These are phyloP conservation scores for Coprinopsis sp. DNA, from an alignment of 768 basidiomycete genomes.

Conservation along the genomic window DNA sequence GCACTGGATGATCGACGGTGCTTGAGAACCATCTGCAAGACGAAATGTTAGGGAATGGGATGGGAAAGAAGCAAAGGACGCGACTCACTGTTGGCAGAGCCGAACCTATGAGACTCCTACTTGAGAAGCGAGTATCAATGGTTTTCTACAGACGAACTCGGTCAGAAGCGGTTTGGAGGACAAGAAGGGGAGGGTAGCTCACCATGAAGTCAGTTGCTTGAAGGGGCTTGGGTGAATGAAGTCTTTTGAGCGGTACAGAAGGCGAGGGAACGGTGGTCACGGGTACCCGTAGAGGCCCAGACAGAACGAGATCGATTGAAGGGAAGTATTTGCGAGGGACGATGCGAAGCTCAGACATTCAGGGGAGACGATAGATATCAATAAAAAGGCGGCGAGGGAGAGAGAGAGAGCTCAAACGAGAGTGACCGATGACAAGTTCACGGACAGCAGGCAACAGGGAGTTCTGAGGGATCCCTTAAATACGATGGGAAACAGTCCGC, in stretches of 20 bases:
- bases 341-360: not conserved
- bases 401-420: not conserved
- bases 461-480: no score
- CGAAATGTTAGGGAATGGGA: no score
- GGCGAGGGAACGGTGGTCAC: not conserved
- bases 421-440: not conserved
- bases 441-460: not conserved
- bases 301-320: slow-evolving; percentile 3
- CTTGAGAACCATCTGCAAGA: no score
- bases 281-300: not conserved
- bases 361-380: not conserved
- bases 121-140: no score
- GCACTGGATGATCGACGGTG: no score
- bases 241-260: not conserved
- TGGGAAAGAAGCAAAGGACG: no score
- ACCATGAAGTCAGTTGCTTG: not conserved
- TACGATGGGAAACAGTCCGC: no score
- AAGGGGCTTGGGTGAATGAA: not conserved
- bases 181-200: not conserved
- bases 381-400: not conserved
- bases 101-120: no score
- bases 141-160: no score
- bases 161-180: no score
- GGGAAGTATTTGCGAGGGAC: slow-evolving; percentile 3
- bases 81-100: no score